Evolutionary conservation across 192 early-diverging fungal species (phyloP), one percentile per base, ranked within the genome.

Genomic region (Chytriomyces hyalinus): DNA sequence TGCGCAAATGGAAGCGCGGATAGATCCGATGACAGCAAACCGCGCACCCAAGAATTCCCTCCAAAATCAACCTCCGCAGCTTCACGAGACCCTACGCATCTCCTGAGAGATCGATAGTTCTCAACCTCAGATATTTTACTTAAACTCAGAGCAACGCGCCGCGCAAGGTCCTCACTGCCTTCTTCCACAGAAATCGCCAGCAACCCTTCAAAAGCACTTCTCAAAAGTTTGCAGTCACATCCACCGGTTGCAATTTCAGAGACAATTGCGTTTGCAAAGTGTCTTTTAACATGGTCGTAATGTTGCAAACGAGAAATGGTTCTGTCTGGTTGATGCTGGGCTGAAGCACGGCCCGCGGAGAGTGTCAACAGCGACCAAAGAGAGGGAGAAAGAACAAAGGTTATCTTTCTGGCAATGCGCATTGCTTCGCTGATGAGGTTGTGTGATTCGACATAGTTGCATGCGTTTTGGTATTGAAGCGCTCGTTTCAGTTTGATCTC

Each of bases 171-270:
- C 60, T 75, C 73, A 66, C 66, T 57, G 22, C 73, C 73, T 53
- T 75, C 73, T 49, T 75, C 73, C 26, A 75, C 66, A 6, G 73
- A 49, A 6, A 65, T 24, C 13, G 73, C 73, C 9, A 75, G 49
- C 20, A 66, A 24, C 20, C 73, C 73, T 43, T 75, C 73, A 66
- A 66, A 75, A 1, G 62, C 20, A 13, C 44, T 75, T 49, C 63
- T 13, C 24, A 75, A 44, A 15, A 53, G 43, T 22, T 10, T 15
- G 47, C 44, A 65, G 36, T 75, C 73, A 6, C 46, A 20, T 20
- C 62, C 73, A 1, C 64, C 73, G 6, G 47, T 20, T 20, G 73
- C 44, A 17, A 75, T 28, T 75, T 75, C 73, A 13, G 46, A 22
- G 24, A 75, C 10, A 24, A 75, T 17, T 13, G 49, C 61, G 44